Evolutionary conservation across 2,329 filamentous ascomycete species (phyloP).

Genomic region (Ilyonectria sp.): DNA sequence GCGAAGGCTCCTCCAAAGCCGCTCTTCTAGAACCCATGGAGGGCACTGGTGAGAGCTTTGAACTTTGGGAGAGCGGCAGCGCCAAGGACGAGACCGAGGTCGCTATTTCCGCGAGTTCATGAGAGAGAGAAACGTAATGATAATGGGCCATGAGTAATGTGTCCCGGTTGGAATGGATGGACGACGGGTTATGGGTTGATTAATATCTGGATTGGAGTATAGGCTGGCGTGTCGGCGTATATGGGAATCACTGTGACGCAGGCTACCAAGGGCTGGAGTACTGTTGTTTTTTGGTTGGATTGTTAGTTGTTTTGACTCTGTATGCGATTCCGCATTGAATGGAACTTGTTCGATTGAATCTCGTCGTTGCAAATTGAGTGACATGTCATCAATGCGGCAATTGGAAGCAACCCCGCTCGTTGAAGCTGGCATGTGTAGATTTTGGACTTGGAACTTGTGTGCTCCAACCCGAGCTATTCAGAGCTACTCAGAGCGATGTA

Average conservation of each 20-base stretch:
- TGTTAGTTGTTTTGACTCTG: slow-evolving; percentile 25
- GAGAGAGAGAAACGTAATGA: slow-evolving; percentile 25
- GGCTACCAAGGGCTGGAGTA: slow-evolving; percentile 50
- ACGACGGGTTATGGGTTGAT: slow-evolving; percentile 6
- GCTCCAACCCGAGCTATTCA: not conserved
- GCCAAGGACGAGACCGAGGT: slow-evolving; percentile 69
- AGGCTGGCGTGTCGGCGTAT: slow-evolving; percentile 29
- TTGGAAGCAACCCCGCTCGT: not conserved
- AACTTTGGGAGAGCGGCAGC: slow-evolving; percentile 80
- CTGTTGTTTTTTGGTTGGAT: slow-evolving; percentile 39
- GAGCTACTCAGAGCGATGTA: not conserved
- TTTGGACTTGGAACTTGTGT: not conserved
- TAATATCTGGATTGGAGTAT: slow-evolving; percentile 28
- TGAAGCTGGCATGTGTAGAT: not conserved
- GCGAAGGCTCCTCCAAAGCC: slow-evolving; percentile 59
- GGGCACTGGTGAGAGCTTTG: slow-evolving; percentile 73
- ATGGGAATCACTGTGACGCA: slow-evolving; percentile 41
- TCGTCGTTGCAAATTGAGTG: not conserved
- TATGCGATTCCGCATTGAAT: slow-evolving; percentile 3
- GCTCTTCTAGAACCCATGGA: slow-evolving; percentile 69
- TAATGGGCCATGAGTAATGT: slow-evolving; percentile 28
- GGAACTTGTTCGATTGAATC: not conserved
- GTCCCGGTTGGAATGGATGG: slow-evolving; percentile 14
- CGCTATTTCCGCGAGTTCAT: slow-evolving; percentile 42
- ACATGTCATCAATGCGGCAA: not conserved